Evolutionary conservation across 169 alveolate species (phyloP).

Genomic region (Eimeria acervulina): DNA sequence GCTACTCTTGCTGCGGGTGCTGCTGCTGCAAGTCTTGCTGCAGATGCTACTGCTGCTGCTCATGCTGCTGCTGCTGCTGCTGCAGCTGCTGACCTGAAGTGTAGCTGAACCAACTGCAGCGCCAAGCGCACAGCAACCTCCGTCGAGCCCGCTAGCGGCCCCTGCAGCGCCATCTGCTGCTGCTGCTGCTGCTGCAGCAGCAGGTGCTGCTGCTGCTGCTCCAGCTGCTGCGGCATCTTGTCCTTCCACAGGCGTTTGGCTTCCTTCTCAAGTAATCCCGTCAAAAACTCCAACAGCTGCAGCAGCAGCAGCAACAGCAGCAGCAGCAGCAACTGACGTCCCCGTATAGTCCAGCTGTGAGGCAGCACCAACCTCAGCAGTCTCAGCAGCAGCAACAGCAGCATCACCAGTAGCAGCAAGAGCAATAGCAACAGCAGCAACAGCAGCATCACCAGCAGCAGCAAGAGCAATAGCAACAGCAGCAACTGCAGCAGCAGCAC

Average conservation of each 20-base stretch:
- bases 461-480: too few relatives aligned
- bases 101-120: slow-evolving; percentile 71
- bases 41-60: too few relatives aligned
- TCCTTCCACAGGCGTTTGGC: not conserved
- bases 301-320: slow-evolving; percentile 1
- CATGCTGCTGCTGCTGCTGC: too few relatives aligned
- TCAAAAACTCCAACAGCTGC: slow-evolving; percentile 22
- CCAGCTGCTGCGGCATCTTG: not conserved
- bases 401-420: not conserved
- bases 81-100: slow-evolving; percentile 53
- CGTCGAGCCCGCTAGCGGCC: not conserved
- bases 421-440: too few relatives aligned
- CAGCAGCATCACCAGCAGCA: too few relatives aligned
- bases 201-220: not conserved
- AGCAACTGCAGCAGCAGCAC: too few relatives aligned
- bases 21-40: too few relatives aligned
- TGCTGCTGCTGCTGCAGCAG: not conserved
- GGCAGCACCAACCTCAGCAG: too few relatives aligned
- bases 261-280: not conserved
- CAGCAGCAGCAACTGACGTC: not conserved
- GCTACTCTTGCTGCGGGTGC: too few relatives aligned
- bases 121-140: slow-evolving; percentile 66
- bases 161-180: not conserved
- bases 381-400: not conserved
- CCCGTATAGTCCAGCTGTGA: too few relatives aligned